A percentile compares a stretch with the other conserved stretches of the same genome.
Conservation (phyloP, 495 filamentous ascomycete species). For the Lineolata rhizophorae region DNA sequence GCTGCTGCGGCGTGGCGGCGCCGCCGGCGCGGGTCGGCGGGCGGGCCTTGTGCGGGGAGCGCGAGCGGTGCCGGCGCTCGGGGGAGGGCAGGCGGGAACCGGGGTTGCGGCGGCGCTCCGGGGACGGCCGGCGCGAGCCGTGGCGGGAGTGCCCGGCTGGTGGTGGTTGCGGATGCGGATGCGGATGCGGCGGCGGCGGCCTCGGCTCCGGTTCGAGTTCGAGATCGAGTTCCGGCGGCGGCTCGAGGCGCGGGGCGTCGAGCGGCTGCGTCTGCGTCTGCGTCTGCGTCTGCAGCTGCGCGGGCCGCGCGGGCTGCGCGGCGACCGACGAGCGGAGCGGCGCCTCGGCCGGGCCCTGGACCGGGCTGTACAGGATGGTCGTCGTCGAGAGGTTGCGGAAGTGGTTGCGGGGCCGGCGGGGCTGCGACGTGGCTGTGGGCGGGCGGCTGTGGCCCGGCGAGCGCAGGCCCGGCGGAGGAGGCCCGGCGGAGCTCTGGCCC, state of each 20-base stretch:
- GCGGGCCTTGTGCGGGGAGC: too few relatives aligned
- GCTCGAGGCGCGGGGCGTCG: conserved; percentile 1
- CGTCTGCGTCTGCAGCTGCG: too few relatives aligned
- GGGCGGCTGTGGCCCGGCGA: conserved; percentile 4
- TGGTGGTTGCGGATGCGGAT: conserved; percentile 18
- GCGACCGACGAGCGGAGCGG: conserved; percentile 14
- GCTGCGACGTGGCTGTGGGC: too few relatives aligned
- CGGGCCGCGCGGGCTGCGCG: conserved; percentile 3
- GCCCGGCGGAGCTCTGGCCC: conserved; percentile 4
- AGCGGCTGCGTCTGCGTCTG: too few relatives aligned
- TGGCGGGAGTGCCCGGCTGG: conserved; percentile 15
- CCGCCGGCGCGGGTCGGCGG: too few relatives aligned
- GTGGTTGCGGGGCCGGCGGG: conserved; percentile 22
- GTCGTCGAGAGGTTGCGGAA: conserved; percentile 50
- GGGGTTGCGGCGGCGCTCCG: too few relatives aligned
- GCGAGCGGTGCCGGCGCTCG: too few relatives aligned
- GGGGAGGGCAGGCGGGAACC: too few relatives aligned
- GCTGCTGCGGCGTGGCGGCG: too few relatives aligned
- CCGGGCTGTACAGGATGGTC: conserved; percentile 54
- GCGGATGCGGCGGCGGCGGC: conserved; percentile 25
- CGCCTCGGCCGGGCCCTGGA: conserved; percentile 16
- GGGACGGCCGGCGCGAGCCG: too few relatives aligned
- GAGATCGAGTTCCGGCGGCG: not conserved
- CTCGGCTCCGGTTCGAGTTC: conserved; percentile 9
- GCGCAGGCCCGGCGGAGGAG: not conserved